Percentiles rank a stretch among this genome's conserved stretches.
phyloP scores from a whole-genome alignment of 1,284 basidiomycete species.

The Abortiporus biennis region DNA sequence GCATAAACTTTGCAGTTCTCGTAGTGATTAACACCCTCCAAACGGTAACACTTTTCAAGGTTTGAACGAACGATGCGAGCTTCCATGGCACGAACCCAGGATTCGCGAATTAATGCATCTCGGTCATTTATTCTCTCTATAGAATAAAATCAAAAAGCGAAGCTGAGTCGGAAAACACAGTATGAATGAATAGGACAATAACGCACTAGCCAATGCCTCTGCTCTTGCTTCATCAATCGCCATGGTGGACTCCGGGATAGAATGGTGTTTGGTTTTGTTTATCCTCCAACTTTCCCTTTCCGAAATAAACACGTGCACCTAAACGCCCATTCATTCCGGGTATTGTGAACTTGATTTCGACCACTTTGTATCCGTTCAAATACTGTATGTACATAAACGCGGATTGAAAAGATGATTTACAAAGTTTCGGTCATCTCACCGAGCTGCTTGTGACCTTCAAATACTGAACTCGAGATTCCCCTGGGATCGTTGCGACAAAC shows the following conservation, averaged over 20 bases:
- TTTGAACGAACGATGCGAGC: conserved; percentile 86
- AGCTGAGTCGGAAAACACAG: background rate
- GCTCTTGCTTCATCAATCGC: conserved; percentile 34
- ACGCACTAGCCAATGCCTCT: conserved; percentile 45
- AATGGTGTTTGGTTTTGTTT: conserved; percentile 5
- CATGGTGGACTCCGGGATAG: conserved; percentile 16
- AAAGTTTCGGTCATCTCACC: no score
- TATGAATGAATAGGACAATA: background rate
- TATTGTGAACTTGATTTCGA: no score
- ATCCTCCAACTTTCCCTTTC: no score
- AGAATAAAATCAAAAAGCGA: conserved; percentile 1
- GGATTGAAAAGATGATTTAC: no score
- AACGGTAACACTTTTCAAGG: conserved; percentile 86
- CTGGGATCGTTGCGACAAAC: no score
- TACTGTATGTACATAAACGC: no score
- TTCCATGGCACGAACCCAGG: conserved; percentile 95
- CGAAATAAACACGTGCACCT: no score
- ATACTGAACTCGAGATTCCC: no score
- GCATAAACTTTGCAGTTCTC: conserved; percentile 87
- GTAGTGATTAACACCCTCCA: conserved; percentile 89
- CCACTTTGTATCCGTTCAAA: no score
- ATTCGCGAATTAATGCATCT: conserved; percentile 81
- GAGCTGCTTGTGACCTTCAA: no score
- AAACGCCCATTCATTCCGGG: no score
- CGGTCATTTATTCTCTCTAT: conserved; percentile 61